phyloP scores from a whole-genome alignment of 768 basidiomycete genomes.

The Tricholomella constricta region DNA sequence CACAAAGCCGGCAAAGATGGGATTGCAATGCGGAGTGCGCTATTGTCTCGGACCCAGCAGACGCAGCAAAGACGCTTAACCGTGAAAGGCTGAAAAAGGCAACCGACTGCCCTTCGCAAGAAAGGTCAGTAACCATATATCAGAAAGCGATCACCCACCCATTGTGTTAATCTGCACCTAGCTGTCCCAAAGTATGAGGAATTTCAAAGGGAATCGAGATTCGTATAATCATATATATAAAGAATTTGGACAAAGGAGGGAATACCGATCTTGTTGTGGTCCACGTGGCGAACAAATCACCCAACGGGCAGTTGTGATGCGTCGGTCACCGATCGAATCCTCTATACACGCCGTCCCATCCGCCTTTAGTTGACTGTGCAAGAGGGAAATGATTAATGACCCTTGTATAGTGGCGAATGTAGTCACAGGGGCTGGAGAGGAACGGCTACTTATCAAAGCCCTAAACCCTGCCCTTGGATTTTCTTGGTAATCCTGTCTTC shows the following conservation, averaged over 20 bases:
- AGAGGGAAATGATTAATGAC: neutral
- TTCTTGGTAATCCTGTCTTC: constrained; percentile 61
- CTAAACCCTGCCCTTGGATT: constrained; percentile 74
- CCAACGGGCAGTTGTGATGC: neutral
- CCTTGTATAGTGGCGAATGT: constrained; percentile 1
- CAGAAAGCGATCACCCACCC: constrained; percentile 9
- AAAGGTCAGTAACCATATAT: constrained; percentile 2
- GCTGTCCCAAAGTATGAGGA: constrained; percentile 3
- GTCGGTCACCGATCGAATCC: too few relatives aligned
- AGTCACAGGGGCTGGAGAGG: neutral
- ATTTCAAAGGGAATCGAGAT: constrained; percentile 12
- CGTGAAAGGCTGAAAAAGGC: constrained; percentile 11
- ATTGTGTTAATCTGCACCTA: constrained; percentile 15
- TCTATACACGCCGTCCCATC: too few relatives aligned
- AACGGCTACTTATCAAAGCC: constrained; percentile 37
- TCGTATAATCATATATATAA: constrained; percentile 12
- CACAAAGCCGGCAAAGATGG: constrained; percentile 18
- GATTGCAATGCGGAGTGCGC: constrained; percentile 6
- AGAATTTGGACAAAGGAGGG: constrained; percentile 17
- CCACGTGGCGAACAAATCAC: constrained; percentile 17
- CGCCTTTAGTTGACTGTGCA: neutral
- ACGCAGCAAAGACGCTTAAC: constrained; percentile 7
- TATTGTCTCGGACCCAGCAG: constrained; percentile 19
- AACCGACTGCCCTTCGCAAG: constrained; percentile 2
- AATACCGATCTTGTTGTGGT: constrained; percentile 22